Percentiles rank a stretch among this genome's conserved stretches.
Evolutionary conservation across 352 stramenopile species (phyloP).

Genomic region (Pythium biforme): DNA sequence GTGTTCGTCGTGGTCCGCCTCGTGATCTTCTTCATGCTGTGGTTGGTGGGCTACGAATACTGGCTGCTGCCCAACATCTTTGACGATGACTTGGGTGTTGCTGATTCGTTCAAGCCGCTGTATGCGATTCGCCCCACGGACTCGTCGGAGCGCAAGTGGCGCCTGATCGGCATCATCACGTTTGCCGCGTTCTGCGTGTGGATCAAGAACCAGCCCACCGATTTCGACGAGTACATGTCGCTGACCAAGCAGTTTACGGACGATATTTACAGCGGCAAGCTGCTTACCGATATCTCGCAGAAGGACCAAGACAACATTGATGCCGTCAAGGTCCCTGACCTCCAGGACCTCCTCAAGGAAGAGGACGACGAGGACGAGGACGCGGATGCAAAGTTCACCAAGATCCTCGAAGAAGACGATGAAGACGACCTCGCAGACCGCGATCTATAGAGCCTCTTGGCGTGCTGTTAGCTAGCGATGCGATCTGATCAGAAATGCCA

Average conservation of each 20-base stretch:
- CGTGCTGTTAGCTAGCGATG: not conserved
- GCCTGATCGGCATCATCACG: slow-evolving; percentile 87
- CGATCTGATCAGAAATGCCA: not conserved
- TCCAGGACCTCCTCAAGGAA: slow-evolving; percentile 83
- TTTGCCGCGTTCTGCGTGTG: slow-evolving; percentile 97
- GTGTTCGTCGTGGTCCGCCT: slow-evolving; percentile 95
- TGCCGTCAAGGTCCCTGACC: slow-evolving; percentile 89
- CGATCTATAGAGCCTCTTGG: slow-evolving; percentile 51
- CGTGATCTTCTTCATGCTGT: slow-evolving; percentile 95
- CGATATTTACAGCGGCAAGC: slow-evolving; percentile 98
- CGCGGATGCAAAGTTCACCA: slow-evolving; percentile 63
- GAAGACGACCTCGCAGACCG: slow-evolving; percentile 56
- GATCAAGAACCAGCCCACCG: slow-evolving; percentile 98
- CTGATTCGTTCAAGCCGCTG: slow-evolving; percentile 97
- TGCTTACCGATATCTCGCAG: slow-evolving; percentile 97
- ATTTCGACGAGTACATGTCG: slow-evolving; percentile 99
- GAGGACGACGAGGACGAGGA: slow-evolving; percentile 76
- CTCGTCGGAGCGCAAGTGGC: slow-evolving; percentile 94
- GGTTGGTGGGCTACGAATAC: slow-evolving; percentile 96
- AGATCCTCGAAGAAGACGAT: slow-evolving; percentile 81
- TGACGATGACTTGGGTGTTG: slow-evolving; percentile 97
- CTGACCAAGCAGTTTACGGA: slow-evolving; percentile 99
- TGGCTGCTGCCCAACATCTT: slow-evolving; percentile 99
- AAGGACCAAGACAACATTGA: slow-evolving; percentile 98
- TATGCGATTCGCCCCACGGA: slow-evolving; percentile 87